Base-by-base conservation (phyloP, 352 stramenopile species). In the Pythium volutum region DNA sequence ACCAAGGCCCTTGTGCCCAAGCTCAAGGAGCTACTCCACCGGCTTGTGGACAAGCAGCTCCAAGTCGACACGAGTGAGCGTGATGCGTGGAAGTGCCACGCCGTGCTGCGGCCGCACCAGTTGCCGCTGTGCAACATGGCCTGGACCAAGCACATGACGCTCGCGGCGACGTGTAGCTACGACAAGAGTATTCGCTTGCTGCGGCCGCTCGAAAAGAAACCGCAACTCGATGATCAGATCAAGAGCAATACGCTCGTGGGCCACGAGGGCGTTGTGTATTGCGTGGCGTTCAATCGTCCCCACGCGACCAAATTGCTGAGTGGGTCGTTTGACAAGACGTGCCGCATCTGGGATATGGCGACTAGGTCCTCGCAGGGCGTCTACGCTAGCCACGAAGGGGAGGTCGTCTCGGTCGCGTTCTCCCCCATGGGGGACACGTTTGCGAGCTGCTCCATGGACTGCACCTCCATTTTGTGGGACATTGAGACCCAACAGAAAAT, bases 321-420 rank as follows among this genome's bases (percentile, higher is more conserved):
- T 0, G 84, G 84, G 3, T 91, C 84, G 20, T 93, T 91, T 48
- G 84, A 93, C 69, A 89, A 88, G 67, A 89, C 79, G 4, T 91
- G 81, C 45, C 74, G 84, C 4, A 50, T 93, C 38, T 93, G 84
- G 81, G 72, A 91, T 58, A 67, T 84, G 14, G 29, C 70, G 10
- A 73, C 49, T 7, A 65, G 69, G 16, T 43, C 47, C 0, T 39
- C 46, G 18, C 71, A 69, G 62, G 81, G 78, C 11, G 62, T 87
- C 4, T 89, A 84, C 48, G 45, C 53, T 27, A 80, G 81, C 0
- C 84, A 93, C 27, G 66, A 81, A 53, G 73, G 71, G 6, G 81
- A 90, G 49, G 66, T 93, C 25, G 78, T 91, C 11, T 59, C 73
- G 3, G 68, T 76, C 9, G 65, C 67, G 4, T 91, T 91, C 59